These are phyloP conservation scores for Ustilago loliicola DNA, from an alignment of 1,284 basidiomycete genomes.

Conservation along the genomic window DNA sequence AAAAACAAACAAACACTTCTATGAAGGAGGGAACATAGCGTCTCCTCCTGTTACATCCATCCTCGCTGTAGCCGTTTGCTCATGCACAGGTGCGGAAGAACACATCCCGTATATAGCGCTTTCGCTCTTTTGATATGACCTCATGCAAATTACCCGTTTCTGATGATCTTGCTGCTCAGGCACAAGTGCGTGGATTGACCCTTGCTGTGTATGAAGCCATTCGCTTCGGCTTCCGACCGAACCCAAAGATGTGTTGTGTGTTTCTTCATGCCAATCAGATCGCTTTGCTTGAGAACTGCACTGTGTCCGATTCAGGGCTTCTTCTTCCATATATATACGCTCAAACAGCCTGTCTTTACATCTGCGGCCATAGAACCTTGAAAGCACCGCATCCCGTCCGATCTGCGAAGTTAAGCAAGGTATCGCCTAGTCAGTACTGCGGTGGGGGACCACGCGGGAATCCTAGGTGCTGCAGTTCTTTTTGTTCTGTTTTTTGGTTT, in stretches of 20 bases:
- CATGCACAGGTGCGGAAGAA: constrained; percentile 3
- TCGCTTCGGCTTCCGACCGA: background rate
- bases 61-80: background rate
- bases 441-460: constrained; percentile 86
- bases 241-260: too few relatives aligned
- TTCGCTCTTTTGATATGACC: constrained; percentile 26
- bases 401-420: constrained; percentile 84
- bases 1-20: background rate
- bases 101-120: constrained; percentile 31
- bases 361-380: constrained; percentile 83
- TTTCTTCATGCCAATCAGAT: background rate
- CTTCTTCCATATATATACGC: background rate
- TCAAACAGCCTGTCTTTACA: constrained; percentile 49
- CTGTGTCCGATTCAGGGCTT: background rate
- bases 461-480: constrained; percentile 83
- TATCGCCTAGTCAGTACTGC: constrained; percentile 85
- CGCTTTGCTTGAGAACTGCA: background rate
- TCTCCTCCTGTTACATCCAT: background rate
- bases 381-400: constrained; percentile 84
- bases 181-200: background rate
- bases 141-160: constrained; percentile 28
- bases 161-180: constrained; percentile 1
- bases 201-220: background rate
- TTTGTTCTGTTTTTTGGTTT: background rate
- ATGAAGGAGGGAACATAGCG: background rate